phyloP scores from a whole-genome alignment of 179 eudicot species.

The Beta lomatogona region DNA sequence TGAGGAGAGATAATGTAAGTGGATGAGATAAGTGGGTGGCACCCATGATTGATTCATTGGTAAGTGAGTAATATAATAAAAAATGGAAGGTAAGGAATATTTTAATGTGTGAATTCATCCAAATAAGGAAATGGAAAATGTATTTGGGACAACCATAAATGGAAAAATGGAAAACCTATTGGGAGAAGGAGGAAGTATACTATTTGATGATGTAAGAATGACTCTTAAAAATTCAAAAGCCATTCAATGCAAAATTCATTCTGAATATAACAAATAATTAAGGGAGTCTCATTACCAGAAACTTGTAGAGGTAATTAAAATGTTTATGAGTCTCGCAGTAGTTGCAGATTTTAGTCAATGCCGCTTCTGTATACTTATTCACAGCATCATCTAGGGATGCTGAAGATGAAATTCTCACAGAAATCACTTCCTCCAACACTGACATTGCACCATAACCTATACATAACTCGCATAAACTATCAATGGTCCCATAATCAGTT shows the following conservation, averaged over 20 bases:
- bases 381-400: slow-evolving; percentile 47
- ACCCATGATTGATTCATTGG: too few relatives aligned
- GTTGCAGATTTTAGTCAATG: slow-evolving; percentile 81
- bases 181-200: background rate
- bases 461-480: slow-evolving; percentile 80
- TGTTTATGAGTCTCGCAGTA: slow-evolving; percentile 87
- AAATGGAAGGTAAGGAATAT: too few relatives aligned
- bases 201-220: slow-evolving; percentile 9
- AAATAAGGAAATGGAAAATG: too few relatives aligned
- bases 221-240: background rate
- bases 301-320: slow-evolving; percentile 85
- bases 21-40: too few relatives aligned
- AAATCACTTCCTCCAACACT: slow-evolving; percentile 84
- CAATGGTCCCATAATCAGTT: slow-evolving; percentile 94
- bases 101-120: too few relatives aligned
- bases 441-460: slow-evolving; percentile 84
- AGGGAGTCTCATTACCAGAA: slow-evolving; percentile 54
- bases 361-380: slow-evolving; percentile 68
- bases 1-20: too few relatives aligned
- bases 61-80: too few relatives aligned
- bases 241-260: background rate
- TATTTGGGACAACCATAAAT: too few relatives aligned
- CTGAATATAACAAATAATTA: background rate
- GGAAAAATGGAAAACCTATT: too few relatives aligned
- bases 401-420: slow-evolving; percentile 58